These are phyloP conservation scores for Notholithocarpus densiflorus DNA, from an alignment of 306 rosid genomes.

Conservation along the genomic window DNA sequence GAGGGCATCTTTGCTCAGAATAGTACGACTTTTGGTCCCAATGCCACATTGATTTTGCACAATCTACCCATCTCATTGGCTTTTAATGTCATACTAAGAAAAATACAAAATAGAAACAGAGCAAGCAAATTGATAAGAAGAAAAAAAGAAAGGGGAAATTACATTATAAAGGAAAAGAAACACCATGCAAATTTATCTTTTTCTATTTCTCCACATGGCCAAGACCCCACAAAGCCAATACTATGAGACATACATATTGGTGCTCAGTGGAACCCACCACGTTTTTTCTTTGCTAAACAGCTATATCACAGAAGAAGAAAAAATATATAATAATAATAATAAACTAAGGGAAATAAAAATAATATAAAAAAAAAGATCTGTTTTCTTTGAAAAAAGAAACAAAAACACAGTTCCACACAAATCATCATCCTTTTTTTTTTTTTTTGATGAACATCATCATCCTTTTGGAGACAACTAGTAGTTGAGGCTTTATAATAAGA, in stretches of 20 bases:
- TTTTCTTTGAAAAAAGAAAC: constrained; percentile 29
- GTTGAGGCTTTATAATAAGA: constrained; percentile 6
- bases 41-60: constrained; percentile 23
- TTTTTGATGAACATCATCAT: too few species aligned
- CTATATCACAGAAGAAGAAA: constrained; percentile 32
- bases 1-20: background rate
- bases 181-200: constrained; percentile 17
- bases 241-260: constrained; percentile 23
- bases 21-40: background rate
- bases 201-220: constrained; percentile 42
- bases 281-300: constrained; percentile 50
- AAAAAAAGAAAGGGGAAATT: background rate
- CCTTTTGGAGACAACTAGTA: constrained; percentile 22
- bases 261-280: constrained; percentile 43
- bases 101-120: constrained; percentile 26
- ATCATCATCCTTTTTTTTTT: constrained; percentile 24
- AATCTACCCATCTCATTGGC: constrained; percentile 7
- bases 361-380: background rate
- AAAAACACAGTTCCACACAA: constrained; percentile 32
- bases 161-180: constrained; percentile 13
- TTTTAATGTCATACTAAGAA: constrained; percentile 13
- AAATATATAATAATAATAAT: background rate
- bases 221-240: constrained; percentile 38
- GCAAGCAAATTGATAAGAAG: constrained; percentile 14
- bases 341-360: background rate